Evolutionary conservation across 2,329 filamentous ascomycete species (phyloP).

Genomic region (Hysterium pulicare): DNA sequence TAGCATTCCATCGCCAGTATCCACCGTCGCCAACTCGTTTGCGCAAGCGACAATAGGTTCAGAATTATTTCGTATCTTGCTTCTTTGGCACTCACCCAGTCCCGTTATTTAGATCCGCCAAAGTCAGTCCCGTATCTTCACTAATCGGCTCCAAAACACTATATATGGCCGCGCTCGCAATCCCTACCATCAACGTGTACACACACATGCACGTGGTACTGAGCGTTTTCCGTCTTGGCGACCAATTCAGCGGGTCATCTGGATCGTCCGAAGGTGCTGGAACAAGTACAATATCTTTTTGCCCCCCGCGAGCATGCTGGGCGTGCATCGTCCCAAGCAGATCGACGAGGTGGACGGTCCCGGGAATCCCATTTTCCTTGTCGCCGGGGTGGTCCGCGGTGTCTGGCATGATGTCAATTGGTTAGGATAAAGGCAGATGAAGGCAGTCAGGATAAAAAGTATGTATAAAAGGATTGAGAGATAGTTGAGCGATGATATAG

Average conservation of each 20-base stretch:
- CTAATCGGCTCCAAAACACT: slow-evolving; percentile 49
- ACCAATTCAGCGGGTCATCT: slow-evolving; percentile 36
- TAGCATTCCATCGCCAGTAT: neutral
- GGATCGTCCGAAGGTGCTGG: slow-evolving; percentile 34
- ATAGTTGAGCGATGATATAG: neutral
- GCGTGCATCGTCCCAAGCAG: slow-evolving; percentile 34
- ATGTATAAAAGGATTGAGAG: neutral
- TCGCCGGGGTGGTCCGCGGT: neutral
- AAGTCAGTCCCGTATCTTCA: slow-evolving; percentile 45
- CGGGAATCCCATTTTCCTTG: slow-evolving; percentile 22
- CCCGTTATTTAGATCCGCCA: slow-evolving; percentile 46
- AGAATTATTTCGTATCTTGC: no score
- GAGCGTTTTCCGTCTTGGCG: slow-evolving; percentile 22
- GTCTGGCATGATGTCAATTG: neutral
- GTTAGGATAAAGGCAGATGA: neutral
- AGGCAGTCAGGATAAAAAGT: neutral
- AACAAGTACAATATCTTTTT: slow-evolving; percentile 41
- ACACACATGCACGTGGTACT: slow-evolving; percentile 40
- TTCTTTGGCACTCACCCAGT: slow-evolving; percentile 43
- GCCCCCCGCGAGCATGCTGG: slow-evolving; percentile 34
- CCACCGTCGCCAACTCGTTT: no score
- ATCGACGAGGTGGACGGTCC: slow-evolving; percentile 45
- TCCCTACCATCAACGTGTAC: slow-evolving; percentile 50
- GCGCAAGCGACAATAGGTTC: no score
- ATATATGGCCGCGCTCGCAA: slow-evolving; percentile 50